These are phyloP conservation scores for Quercus phellos DNA, from an alignment of 331 rosid species.

Conservation along the genomic window DNA sequence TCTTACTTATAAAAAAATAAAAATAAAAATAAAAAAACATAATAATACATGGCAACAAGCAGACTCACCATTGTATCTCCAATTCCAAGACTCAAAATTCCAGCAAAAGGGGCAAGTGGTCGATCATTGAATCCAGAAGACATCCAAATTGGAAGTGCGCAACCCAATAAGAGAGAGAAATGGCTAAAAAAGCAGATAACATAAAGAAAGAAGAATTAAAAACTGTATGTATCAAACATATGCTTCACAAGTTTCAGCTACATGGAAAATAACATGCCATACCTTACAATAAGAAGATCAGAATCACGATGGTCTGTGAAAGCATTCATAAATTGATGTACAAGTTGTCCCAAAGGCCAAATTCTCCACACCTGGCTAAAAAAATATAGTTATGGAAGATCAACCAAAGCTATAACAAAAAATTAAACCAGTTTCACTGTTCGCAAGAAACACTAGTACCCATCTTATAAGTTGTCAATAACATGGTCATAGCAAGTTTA, in stretches of 20 bases:
- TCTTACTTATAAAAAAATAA: too few relatives aligned
- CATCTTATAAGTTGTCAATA: neutral
- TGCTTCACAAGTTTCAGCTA: slow-evolving; percentile 1
- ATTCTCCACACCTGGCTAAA: slow-evolving; percentile 73
- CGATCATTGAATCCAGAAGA: slow-evolving; percentile 80
- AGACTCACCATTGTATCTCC: slow-evolving; percentile 89
- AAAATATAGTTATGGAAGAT: slow-evolving; percentile 17
- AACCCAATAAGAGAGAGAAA: slow-evolving; percentile 87
- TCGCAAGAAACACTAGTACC: slow-evolving; percentile 10
- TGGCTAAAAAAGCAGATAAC: slow-evolving; percentile 49
- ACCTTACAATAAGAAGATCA: slow-evolving; percentile 90
- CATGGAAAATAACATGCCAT: slow-evolving; percentile 7
- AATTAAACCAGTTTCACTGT: neutral
- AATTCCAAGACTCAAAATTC: slow-evolving; percentile 87
- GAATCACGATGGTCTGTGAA: slow-evolving; percentile 96
- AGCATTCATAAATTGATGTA: slow-evolving; percentile 85
- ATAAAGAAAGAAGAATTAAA: slow-evolving; percentile 11
- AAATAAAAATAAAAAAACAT: neutral
- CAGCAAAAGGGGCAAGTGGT: slow-evolving; percentile 89
- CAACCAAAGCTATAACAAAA: neutral
- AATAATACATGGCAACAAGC: neutral
- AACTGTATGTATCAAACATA: slow-evolving; percentile 9
- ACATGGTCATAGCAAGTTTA: neutral
- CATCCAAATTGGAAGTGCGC: slow-evolving; percentile 95
- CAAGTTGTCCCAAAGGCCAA: slow-evolving; percentile 71